Percentiles rank a stretch among this genome's conserved stretches.
These are phyloP conservation scores for Rubia peregrina DNA, from an alignment of 305 asterid species.

Conservation along the genomic window DNA sequence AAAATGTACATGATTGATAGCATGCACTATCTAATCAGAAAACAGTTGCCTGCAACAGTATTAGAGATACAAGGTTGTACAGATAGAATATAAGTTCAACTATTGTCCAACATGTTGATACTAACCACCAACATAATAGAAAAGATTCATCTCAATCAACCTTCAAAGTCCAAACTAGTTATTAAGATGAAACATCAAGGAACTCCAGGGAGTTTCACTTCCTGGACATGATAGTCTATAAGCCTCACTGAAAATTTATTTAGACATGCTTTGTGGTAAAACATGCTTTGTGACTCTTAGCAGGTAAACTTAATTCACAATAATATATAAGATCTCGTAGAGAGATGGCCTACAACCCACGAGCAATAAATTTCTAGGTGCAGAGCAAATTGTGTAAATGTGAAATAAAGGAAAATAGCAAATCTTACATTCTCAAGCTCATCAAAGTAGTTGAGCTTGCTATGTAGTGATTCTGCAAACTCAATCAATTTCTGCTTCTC, in stretches of 20 bases:
- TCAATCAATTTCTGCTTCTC: slow-evolving; percentile 92
- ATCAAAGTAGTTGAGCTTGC: slow-evolving; percentile 93
- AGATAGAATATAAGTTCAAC: background rate
- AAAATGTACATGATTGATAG: background rate
- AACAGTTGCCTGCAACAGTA: background rate
- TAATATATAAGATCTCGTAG: background rate
- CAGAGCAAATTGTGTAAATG: slow-evolving; percentile 1
- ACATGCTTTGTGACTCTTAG: background rate
- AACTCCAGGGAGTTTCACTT: slow-evolving; percentile 1
- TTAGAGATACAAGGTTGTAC: background rate
- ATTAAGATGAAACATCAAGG: background rate
- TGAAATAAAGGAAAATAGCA: slow-evolving; percentile 1
- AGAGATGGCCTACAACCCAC: background rate
- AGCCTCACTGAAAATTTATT: background rate
- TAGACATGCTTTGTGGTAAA: background rate
- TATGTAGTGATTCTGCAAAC: slow-evolving; percentile 95
- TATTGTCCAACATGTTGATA: background rate
- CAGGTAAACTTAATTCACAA: background rate
- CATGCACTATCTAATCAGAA: background rate
- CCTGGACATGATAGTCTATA: background rate
- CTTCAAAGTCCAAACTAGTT: background rate
- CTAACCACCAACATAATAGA: background rate
- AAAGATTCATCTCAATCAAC: background rate
- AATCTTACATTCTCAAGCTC: slow-evolving; percentile 98
- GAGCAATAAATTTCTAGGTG: background rate